phyloP scores from a whole-genome alignment of 148 eudicot genomes.

The Spergularia marina region DNA sequence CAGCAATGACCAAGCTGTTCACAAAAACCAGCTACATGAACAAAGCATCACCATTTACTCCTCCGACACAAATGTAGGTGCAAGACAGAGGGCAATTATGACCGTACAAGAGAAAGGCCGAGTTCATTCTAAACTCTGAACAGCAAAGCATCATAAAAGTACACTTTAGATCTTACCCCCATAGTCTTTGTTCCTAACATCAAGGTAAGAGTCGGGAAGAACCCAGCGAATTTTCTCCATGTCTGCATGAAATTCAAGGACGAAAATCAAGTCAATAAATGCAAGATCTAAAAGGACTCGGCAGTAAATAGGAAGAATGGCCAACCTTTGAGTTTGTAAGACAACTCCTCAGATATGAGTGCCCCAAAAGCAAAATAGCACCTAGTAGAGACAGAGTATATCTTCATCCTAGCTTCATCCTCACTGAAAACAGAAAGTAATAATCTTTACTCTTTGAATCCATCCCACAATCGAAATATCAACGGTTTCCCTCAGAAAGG shows the following conservation, averaged over 20 bases:
- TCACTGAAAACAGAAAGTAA: constrained; percentile 35
- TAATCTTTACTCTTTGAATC: background rate
- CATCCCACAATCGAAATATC: background rate
- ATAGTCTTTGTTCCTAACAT: constrained; percentile 51
- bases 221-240: constrained; percentile 62
- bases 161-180: constrained; percentile 45
- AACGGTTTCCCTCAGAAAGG: background rate
- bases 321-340: constrained; percentile 55
- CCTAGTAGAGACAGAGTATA: constrained; percentile 72
- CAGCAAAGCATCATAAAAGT: background rate
- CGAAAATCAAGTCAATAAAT: background rate
- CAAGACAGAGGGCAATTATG: background rate
- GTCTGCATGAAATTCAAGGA: constrained; percentile 38
- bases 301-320: background rate
- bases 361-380: constrained; percentile 71
- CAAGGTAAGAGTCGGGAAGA: constrained; percentile 66
- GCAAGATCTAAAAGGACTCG: background rate
- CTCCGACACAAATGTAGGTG: background rate
- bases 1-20: background rate
- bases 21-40: background rate
- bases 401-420: constrained; percentile 66
- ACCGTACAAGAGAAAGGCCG: background rate
- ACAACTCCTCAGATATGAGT: constrained; percentile 42
- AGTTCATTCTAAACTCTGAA: too few relatives aligned
- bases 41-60: background rate